A percentile compares a stretch with the other conserved stretches of the same genome.
These are phyloP conservation scores for Metschnikowia dekortorum DNA, from an alignment of 805 yeast species.

Conservation along the genomic window DNA sequence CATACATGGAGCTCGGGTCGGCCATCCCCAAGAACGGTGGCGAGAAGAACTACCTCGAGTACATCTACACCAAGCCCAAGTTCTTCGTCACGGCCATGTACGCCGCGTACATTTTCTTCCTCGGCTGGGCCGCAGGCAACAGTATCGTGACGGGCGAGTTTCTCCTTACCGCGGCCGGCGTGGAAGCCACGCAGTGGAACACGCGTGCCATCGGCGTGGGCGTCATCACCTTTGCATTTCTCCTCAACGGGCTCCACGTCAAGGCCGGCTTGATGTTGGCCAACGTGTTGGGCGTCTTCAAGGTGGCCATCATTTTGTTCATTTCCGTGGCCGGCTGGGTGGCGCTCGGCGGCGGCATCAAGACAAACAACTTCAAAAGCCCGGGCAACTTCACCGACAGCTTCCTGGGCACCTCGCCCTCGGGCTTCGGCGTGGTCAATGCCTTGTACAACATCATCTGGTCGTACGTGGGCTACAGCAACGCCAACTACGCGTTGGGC, in stretches of 20 bases:
- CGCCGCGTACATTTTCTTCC: slow-evolving; percentile 66
- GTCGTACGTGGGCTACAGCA: slow-evolving; percentile 81
- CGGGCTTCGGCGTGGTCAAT: slow-evolving; percentile 67
- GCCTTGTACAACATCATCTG: slow-evolving; percentile 80
- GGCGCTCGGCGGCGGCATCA: slow-evolving; percentile 67
- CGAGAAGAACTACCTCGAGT: slow-evolving; percentile 77
- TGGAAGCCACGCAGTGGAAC: slow-evolving; percentile 67
- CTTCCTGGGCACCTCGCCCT: slow-evolving; percentile 50
- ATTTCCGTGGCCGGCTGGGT: slow-evolving; percentile 81
- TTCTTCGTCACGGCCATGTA: slow-evolving; percentile 55
- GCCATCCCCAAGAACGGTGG: slow-evolving; percentile 81
- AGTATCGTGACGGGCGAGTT: slow-evolving; percentile 78
- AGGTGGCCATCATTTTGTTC: slow-evolving; percentile 64
- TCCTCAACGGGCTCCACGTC: slow-evolving; percentile 57
- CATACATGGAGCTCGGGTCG: slow-evolving; percentile 76
- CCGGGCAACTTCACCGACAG: slow-evolving; percentile 59
- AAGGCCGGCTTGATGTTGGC: slow-evolving; percentile 66
- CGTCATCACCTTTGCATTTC: slow-evolving; percentile 65
- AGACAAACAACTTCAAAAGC: slow-evolving; percentile 43
- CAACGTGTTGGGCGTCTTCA: slow-evolving; percentile 62
- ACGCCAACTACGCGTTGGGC: slow-evolving; percentile 78
- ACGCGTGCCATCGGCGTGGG: slow-evolving; percentile 74
- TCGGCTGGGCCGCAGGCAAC: slow-evolving; percentile 86
- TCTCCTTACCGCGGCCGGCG: slow-evolving; percentile 68
- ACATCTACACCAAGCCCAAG: slow-evolving; percentile 61